phyloP scores from a whole-genome alignment of 75 land plant genomes.

The Pinus albicaulis region DNA sequence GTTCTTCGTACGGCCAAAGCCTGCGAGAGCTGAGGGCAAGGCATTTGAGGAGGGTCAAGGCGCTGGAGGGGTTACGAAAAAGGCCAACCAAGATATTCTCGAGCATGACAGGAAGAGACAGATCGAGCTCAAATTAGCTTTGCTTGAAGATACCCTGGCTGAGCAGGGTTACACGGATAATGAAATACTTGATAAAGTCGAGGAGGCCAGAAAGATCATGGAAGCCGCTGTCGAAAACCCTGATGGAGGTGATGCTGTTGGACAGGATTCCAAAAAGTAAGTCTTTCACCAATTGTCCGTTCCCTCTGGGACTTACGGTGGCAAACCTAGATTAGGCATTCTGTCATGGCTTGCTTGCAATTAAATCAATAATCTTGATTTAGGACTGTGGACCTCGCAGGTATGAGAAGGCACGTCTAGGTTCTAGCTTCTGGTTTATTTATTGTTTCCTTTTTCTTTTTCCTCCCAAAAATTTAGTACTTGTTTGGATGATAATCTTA shows the following conservation, averaged over 20 bases:
- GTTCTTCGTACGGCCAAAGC: conserved; percentile 75
- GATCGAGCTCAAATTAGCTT: conserved; percentile 76
- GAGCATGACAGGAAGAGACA: conserved; percentile 95
- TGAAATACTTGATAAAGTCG: conserved; percentile 70
- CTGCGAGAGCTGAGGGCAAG: conserved; percentile 29
- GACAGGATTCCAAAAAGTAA: conserved; percentile 15
- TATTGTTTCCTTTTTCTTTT: too few species aligned
- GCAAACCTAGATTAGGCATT: neutral
- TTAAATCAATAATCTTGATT: too few species aligned
- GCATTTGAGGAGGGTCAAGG: conserved; percentile 71
- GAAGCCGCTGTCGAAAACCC: conserved; percentile 40
- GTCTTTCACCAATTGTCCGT: neutral
- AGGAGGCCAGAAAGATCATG: conserved; percentile 55
- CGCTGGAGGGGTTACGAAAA: conserved; percentile 68
- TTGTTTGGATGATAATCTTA: too few species aligned
- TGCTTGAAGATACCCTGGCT: conserved; percentile 75
- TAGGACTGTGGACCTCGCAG: too few species aligned
- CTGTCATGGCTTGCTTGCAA: too few species aligned
- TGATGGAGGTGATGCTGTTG: conserved; percentile 11
- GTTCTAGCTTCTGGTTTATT: too few species aligned
- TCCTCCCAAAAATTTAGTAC: too few species aligned
- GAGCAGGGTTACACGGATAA: conserved; percentile 89
- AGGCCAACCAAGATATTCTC: conserved; percentile 90
- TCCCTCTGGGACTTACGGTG: neutral
- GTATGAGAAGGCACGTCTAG: too few species aligned